Percentiles rank a stretch among this genome's conserved stretches.
Evolutionary conservation across 1,284 basidiomycete genomes (phyloP).

Genomic region (Boletus smithii): DNA sequence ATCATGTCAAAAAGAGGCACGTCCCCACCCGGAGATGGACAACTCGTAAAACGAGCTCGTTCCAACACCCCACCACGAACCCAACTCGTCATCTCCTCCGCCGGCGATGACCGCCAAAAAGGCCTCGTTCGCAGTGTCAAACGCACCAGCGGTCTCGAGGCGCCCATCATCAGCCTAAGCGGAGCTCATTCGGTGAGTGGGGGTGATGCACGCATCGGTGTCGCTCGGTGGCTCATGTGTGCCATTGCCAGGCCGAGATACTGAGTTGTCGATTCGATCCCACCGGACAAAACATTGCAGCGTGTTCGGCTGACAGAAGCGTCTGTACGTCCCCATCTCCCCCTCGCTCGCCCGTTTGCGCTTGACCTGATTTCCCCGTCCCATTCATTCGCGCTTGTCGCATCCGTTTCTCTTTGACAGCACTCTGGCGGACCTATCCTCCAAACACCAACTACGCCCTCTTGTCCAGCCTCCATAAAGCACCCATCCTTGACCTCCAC

Average conservation of each 20-base stretch:
- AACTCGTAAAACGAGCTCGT: conserved; percentile 63
- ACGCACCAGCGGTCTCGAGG: conserved; percentile 74
- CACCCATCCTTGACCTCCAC: conserved; percentile 76
- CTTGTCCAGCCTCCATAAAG: conserved; percentile 70
- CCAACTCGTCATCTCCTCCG: conserved; percentile 73
- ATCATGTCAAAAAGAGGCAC: conserved; percentile 66
- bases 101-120: conserved; percentile 66
- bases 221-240: conserved; percentile 4
- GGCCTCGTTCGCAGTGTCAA: conserved; percentile 74
- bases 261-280: conserved; percentile 78
- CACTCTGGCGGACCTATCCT: conserved; percentile 77
- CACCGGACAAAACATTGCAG: conserved; percentile 78
- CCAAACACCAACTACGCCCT: conserved; percentile 83
- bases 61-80: conserved; percentile 57
- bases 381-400: not conserved
- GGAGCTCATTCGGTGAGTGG: conserved; percentile 67
- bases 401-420: conserved; percentile 35
- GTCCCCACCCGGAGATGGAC: conserved; percentile 52
- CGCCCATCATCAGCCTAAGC: conserved; percentile 75
- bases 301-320: conserved; percentile 75
- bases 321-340: conserved; percentile 56
- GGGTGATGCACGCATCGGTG: not conserved
- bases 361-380: not conserved
- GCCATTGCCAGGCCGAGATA: conserved; percentile 60
- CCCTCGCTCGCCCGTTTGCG: not conserved